Conservation (phyloP, 1,284 basidiomycete species). For the Naganishia sp. region DNA sequence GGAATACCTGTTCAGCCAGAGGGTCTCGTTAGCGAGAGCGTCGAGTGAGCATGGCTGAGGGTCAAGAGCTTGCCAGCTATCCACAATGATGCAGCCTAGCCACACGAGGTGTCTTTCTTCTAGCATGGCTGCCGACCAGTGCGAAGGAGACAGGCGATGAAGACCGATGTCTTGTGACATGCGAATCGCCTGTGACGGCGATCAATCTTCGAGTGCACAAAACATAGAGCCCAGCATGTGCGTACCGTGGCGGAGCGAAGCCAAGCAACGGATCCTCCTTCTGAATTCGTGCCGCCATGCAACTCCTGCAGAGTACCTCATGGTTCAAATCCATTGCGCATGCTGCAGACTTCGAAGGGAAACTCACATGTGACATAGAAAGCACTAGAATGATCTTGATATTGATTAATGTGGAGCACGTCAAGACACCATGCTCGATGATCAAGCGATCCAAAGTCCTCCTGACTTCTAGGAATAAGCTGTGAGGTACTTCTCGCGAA, state of each 20-base stretch:
- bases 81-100: background rate
- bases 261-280: conserved; percentile 1
- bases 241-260: background rate
- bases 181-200: background rate
- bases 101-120: background rate
- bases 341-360: background rate
- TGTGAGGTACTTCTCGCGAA: background rate
- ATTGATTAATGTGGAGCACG: background rate
- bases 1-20: background rate
- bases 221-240: background rate
- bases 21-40: background rate
- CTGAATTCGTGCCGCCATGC: background rate
- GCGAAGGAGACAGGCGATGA: background rate
- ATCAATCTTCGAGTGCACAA: background rate
- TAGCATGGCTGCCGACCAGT: background rate
- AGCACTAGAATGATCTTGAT: background rate
- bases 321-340: background rate
- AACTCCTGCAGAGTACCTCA: background rate
- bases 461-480: background rate
- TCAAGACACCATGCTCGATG: background rate
- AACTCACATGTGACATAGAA: conserved; percentile 1
- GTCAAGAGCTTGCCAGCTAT: background rate
- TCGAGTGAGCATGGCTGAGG: background rate
- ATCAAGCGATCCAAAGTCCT: background rate
- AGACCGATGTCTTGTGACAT: conserved; percentile 1